A percentile compares a stretch with the other conserved stretches of the same genome.
Evolutionary conservation across 345 rosid species (phyloP).

Genomic region (Angophora floribunda): DNA sequence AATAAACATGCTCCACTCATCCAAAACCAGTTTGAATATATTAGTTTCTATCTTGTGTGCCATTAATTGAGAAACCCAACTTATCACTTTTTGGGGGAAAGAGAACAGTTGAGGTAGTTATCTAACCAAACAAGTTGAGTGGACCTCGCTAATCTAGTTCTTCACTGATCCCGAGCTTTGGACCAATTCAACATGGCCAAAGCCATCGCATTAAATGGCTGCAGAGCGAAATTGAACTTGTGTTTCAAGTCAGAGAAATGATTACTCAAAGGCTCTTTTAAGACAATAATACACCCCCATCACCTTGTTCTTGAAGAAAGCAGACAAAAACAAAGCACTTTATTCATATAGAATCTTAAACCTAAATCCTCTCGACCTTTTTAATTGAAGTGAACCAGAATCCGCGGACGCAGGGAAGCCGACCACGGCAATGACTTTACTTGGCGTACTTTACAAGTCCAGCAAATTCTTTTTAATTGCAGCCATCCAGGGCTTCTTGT

Average conservation of each 20-base stretch:
- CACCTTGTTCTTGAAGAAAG: background rate
- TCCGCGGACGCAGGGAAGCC: background rate
- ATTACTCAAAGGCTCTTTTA: background rate
- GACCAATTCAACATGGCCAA: background rate
- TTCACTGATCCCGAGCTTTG: background rate
- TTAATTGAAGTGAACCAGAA: background rate
- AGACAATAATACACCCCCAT: background rate
- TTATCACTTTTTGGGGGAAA: background rate
- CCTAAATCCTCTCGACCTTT: background rate
- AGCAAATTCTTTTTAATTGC: background rate
- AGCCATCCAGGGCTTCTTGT: background rate
- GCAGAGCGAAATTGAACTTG: background rate
- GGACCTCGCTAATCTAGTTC: background rate
- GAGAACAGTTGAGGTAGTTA: background rate
- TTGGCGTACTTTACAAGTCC: background rate
- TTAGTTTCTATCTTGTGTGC: background rate
- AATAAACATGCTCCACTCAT: background rate
- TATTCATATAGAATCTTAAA: background rate
- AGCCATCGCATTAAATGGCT: background rate
- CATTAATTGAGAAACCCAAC: background rate
- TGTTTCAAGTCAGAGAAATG: background rate
- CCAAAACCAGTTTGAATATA: background rate
- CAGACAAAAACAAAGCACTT: background rate
- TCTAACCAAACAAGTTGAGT: background rate
- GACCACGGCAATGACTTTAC: background rate